These are phyloP conservation scores for Exophiala phaeomuriformis DNA, from an alignment of 2,329 filamentous ascomycete species.

Conservation along the genomic window DNA sequence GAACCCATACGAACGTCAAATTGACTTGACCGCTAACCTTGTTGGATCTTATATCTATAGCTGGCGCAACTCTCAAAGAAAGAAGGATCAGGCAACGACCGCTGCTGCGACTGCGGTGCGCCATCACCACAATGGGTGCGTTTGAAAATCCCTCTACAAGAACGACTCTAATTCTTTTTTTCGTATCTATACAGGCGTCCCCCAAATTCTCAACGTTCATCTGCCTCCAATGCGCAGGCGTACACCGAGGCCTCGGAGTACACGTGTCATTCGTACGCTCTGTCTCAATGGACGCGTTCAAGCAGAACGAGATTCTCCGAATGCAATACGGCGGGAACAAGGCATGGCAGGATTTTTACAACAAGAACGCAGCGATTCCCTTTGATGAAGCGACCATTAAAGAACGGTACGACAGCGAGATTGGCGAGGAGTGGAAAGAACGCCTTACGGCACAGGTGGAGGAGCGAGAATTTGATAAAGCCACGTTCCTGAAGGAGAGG, in stretches of 20 bases:
- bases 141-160: conserved; percentile 1
- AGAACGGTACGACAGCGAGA: conserved; percentile 81
- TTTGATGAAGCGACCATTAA: conserved; percentile 87
- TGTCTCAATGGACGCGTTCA: conserved; percentile 98
- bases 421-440: conserved; percentile 93
- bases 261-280: conserved; percentile 98
- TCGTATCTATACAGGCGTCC: conserved; percentile 47
- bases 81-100: conserved; percentile 66
- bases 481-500: conserved; percentile 49
- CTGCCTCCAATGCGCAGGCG: conserved; percentile 90
- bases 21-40: too few species aligned
- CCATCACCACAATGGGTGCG: conserved; percentile 95
- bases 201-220: conserved; percentile 99
- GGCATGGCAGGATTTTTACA: conserved; percentile 80
- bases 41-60: conserved; percentile 40
- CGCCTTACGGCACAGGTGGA: conserved; percentile 80
- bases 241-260: conserved; percentile 88
- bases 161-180: conserved; percentile 4
- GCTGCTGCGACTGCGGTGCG: conserved; percentile 90
- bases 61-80: conserved; percentile 83
- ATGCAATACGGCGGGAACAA: conserved; percentile 92
- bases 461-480: conserved; percentile 73
- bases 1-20: too few species aligned
- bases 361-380: conserved; percentile 59
- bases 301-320: conserved; percentile 79